phyloP scores from a whole-genome alignment of 2,329 filamentous ascomycete genomes.

The Neobulgaria alba region DNA sequence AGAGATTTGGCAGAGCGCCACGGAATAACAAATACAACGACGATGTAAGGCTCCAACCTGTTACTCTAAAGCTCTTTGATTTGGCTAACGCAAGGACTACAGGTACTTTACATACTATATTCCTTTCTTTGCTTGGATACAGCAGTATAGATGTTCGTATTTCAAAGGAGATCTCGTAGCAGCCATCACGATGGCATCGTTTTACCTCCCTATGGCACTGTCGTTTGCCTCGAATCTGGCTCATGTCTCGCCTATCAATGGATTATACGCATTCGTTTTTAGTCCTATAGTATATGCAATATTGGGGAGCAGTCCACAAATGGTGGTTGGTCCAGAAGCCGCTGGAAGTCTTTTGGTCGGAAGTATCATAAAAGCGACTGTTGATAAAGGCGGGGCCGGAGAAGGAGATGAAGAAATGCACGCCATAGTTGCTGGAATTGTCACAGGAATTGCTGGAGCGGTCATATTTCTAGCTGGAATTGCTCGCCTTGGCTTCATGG shows the following conservation, averaged over 20 bases:
- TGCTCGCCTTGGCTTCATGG: slow-evolving; percentile 80
- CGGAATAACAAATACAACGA: slow-evolving; percentile 62
- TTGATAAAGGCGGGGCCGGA: slow-evolving; percentile 56
- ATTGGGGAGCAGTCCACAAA: slow-evolving; percentile 82
- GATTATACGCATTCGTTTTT: slow-evolving; percentile 89
- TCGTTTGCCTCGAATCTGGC: slow-evolving; percentile 88
- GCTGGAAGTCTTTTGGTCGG: slow-evolving; percentile 87
- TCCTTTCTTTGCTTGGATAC: slow-evolving; percentile 83
- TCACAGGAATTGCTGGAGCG: slow-evolving; percentile 78
- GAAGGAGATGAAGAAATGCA: slow-evolving; percentile 60
- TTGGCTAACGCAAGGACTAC: slow-evolving; percentile 1
- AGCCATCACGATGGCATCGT: slow-evolving; percentile 92
- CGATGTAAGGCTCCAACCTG: slow-evolving; percentile 51
- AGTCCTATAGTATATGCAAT: slow-evolving; percentile 87
- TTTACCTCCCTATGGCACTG: slow-evolving; percentile 95
- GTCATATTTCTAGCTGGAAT: slow-evolving; percentile 84
- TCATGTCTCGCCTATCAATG: slow-evolving; percentile 87
- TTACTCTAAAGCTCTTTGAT: slow-evolving; percentile 3
- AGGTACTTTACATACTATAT: slow-evolving; percentile 93
- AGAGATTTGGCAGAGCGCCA: slow-evolving; percentile 62
- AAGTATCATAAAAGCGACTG: slow-evolving; percentile 70
- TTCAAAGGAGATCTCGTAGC: slow-evolving; percentile 80
- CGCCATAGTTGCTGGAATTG: slow-evolving; percentile 77
- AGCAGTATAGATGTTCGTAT: slow-evolving; percentile 75
- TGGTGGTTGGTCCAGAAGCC: slow-evolving; percentile 92